Conservation (phyloP, 192 early-diverging fungal species). For the Rhizophagus prolifer region DNA sequence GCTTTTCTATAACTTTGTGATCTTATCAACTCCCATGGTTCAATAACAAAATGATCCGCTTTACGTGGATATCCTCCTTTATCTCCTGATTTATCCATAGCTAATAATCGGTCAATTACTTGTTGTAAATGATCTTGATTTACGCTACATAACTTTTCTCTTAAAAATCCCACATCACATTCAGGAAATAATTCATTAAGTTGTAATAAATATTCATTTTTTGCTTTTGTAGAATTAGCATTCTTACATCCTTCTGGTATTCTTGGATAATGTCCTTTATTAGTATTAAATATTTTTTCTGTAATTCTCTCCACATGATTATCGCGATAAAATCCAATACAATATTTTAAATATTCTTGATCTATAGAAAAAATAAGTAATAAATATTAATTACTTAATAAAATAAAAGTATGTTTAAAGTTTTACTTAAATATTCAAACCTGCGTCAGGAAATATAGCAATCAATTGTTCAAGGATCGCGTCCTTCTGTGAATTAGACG, state of each 20-base stretch:
- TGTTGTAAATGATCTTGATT: slow-evolving; percentile 34
- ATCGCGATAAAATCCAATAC: slow-evolving; percentile 33
- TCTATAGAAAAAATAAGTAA: slow-evolving; percentile 18
- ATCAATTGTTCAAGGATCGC: slow-evolving; percentile 20
- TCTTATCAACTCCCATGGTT: slow-evolving; percentile 21
- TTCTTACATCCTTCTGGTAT: slow-evolving; percentile 17
- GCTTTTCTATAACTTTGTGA: slow-evolving; percentile 23
- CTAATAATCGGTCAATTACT: slow-evolving; percentile 20
- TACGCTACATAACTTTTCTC: slow-evolving; percentile 27
- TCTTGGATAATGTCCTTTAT: slow-evolving; percentile 36
- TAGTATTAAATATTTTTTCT: slow-evolving; percentile 34
- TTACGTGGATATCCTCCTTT: slow-evolving; percentile 13
- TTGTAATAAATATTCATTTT: slow-evolving; percentile 18
- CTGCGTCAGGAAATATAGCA: slow-evolving; percentile 27
- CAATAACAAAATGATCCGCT: neutral
- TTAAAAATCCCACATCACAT: slow-evolving; percentile 35
- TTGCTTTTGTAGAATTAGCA: slow-evolving; percentile 6
- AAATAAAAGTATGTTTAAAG: too few relatives aligned
- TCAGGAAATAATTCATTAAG: slow-evolving; percentile 45
- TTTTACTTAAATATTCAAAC: neutral
- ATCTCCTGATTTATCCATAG: slow-evolving; percentile 1
- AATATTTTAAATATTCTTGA: slow-evolving; percentile 38
- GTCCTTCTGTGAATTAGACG: slow-evolving; percentile 8
- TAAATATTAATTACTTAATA: too few relatives aligned
- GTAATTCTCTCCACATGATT: slow-evolving; percentile 38